phyloP scores from a whole-genome alignment of 176 grass and related monocot species.

The Oryza punctata region DNA sequence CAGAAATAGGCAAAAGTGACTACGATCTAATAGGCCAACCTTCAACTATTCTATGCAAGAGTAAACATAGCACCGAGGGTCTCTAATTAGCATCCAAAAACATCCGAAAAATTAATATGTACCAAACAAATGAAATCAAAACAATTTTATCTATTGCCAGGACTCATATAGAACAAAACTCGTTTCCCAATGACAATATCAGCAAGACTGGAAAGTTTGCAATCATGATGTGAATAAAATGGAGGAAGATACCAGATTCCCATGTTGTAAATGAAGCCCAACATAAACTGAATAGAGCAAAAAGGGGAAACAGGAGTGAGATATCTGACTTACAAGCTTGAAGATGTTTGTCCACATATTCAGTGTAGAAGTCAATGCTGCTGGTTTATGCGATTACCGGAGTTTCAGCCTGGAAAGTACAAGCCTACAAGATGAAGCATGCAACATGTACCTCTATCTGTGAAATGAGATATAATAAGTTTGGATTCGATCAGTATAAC shows the following conservation, averaged over 20 bases:
- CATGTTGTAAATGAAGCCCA: slow-evolving; percentile 1
- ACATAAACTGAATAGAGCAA: slow-evolving; percentile 6
- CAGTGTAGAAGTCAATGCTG: slow-evolving; percentile 15
- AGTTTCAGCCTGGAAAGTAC: background rate
- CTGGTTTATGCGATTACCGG: slow-evolving; percentile 25
- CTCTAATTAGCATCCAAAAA: background rate
- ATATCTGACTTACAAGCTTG: slow-evolving; percentile 79
- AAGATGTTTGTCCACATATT: slow-evolving; percentile 99
- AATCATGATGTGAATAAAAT: background rate
- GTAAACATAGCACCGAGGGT: background rate
- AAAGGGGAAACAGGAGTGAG: background rate
- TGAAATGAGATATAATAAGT: background rate
- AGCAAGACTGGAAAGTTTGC: background rate
- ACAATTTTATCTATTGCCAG: background rate
- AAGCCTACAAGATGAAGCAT: slow-evolving; percentile 7
- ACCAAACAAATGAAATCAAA: background rate
- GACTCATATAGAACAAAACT: background rate
- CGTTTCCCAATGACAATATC: background rate
- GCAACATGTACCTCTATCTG: slow-evolving; percentile 13
- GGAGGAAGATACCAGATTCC: background rate
- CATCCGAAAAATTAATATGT: background rate
- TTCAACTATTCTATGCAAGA: background rate
- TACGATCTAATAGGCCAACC: background rate
- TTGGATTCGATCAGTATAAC: background rate
- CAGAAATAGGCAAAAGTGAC: background rate